phyloP scores from a whole-genome alignment of 2,329 filamentous ascomycete species.

The Colletotrichum lini region DNA sequence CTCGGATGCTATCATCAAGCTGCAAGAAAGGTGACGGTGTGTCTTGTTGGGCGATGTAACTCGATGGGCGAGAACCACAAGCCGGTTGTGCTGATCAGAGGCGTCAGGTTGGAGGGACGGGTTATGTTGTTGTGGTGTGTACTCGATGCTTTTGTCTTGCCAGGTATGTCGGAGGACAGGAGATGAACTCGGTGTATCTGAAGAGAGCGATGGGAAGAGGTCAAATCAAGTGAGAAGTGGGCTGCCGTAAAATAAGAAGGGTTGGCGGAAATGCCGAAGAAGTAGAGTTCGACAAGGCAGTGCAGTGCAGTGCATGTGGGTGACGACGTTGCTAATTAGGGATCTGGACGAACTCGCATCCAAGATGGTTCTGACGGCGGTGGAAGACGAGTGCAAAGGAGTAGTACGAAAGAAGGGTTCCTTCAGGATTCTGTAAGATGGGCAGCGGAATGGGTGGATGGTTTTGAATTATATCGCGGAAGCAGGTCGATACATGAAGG shows the following conservation, averaged over 20 bases:
- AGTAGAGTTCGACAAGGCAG: constrained; percentile 18
- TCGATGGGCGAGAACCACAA: neutral
- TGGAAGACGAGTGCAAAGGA: constrained; percentile 15
- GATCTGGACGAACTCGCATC: constrained; percentile 37
- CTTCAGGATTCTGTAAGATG: constrained; percentile 20
- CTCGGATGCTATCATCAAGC: constrained; percentile 25
- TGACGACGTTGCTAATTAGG: constrained; percentile 19
- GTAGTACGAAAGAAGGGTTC: constrained; percentile 17
- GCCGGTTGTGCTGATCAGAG: neutral
- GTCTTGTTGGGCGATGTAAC: neutral
- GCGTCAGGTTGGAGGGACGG: neutral
- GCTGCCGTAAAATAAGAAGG: constrained; percentile 19
- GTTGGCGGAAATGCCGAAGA: constrained; percentile 5
- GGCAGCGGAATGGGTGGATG: constrained; percentile 28
- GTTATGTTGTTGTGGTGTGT: neutral
- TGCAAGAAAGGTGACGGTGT: neutral
- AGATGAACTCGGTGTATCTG: neutral
- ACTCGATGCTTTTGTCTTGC: neutral
- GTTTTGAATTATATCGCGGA: constrained; percentile 42
- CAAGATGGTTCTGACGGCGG: constrained; percentile 7
- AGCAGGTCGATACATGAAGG: constrained; percentile 32
- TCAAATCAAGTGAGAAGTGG: constrained; percentile 4
- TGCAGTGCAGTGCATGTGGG: constrained; percentile 7
- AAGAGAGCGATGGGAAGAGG: neutral
- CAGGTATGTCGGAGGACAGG: neutral